Base-by-base conservation (phyloP, 2,329 filamentous ascomycete genomes). In the Aaosphaeria arxii region DNA sequence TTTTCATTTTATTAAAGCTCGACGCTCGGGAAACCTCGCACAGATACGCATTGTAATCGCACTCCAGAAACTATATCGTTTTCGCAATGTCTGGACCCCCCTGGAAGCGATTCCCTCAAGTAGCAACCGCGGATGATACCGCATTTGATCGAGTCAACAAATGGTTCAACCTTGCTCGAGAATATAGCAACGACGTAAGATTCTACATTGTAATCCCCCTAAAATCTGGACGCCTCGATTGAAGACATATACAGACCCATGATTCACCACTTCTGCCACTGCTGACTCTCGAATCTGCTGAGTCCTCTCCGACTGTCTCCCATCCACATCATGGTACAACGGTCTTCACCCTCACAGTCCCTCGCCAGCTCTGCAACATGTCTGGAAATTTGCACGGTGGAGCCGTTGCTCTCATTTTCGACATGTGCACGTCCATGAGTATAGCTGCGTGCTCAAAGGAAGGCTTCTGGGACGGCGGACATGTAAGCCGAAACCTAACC, bases 351-450 rank as follows among this genome's bases (percentile, higher is more conserved):
- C 70, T 81, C 50, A 64, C 56, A 4, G 74, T 80, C 11, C 69
- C 73, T 7, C 56, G 59, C 7, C 60, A 64, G 42, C 74, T 80
- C 45, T 71, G 73, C 51, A 82, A 81, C 59, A 58, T 71, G 40
- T 67, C 70, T 31, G 71, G 71, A 1, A 76, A 74, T 31, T 70
- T 82, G 52, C 79, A 82, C 56, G 79, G 79, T 17, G 79, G 78
- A 5, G 78, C 77, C 2, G 77, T 77, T 2, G 74, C 77, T 0
- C 65, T 79, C 5, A 77, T 82, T 40, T 80, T 80, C 50, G 81
- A 84, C 56, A 77, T 82, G 64, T 72, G 74, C 46, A 78, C 76
- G 1, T 73, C 69, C 5, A 60, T 73, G 6, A 64, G 72, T 5
- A 61, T 74, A 11, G 55, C 51, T 5, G 59, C 65, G 4, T 55